Base-by-base conservation (phyloP, 176 grass and related monocot species). In the Chloris gayana region DNA sequence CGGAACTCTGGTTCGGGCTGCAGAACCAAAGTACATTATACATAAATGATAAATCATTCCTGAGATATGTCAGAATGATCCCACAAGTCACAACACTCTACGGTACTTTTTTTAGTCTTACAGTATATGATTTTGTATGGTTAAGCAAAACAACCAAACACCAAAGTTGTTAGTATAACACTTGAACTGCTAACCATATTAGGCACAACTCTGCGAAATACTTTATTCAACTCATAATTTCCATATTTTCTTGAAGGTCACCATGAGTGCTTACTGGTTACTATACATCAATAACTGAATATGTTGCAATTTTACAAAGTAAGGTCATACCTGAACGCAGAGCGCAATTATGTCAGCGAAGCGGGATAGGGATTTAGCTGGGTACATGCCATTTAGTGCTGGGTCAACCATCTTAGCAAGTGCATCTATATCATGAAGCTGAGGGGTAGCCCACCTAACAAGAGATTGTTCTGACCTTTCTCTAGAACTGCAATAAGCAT, bases 391-490 rank as follows among this genome's bases (percentile, higher is more conserved):
- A 66, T 99, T 99, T 69, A 99, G 45, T 49, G 93, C 79, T 78
- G 97, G 88, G 88, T 99, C 97, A 29, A 99, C 97, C 97, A 99
- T 96, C 87, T 91, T 99, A 71, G 97, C 83, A 80, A 99, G 83
- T 37, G 91, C 91, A 88, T 99, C 97, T 1, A 96, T 99, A 69
- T 99, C 97, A 75, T 99, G 97, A 83, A 99, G 97, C 79, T 99
- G 97, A 66, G 97, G 97, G 1, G 91, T 86, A 86, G 97, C 97
- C 97, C 97, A 99, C 85, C 88, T 91, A 38, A 99, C 97, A 60
- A 99, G 90, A 57, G 97, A 99, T 71, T 99, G 97, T 85, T 99
- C 93, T 42, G 90, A 83, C 75, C 93, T 82, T 58, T 85, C 89
- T 79, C 97, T 95, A 73, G 88, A 96, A 96, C 97, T 99, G 92